Evolutionary conservation across 495 filamentous ascomycete genomes (phyloP), one percentile per base, ranked within the genome.

Genomic region (Penicillium desertorum): DNA sequence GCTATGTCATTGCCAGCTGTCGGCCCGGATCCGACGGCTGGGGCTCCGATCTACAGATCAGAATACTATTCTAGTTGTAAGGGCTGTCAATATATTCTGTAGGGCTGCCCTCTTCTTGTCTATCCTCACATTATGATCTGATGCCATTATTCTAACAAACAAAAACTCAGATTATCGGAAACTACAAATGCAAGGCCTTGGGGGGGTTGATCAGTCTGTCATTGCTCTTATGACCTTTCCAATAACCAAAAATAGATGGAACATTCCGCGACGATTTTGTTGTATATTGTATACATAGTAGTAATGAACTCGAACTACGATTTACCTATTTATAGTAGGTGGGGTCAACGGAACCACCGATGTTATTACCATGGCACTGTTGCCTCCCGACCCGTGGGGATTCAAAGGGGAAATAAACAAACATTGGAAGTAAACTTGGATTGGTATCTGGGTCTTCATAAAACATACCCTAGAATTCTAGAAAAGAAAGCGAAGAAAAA

Each of bases 341-440:
- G 55, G 55, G 7, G 54, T 17, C 54, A 7, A 27, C 54, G 45
- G 56, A n/a, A 58, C 56, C 56, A 51, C 46, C 34, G 56, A 52
- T 58, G 56, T 58, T 47, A 58, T 58, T 45, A 19, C 56, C 56
- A 52, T 45, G 56, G 47, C 16, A 25, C 29, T 46, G 17, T 30
- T n/a, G 8, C 4, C 17, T 20, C 8, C 41, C 19, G 19, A 12
- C 23, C 45, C 16, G 19, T 27, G 9, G 19, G n/a, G 10, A 14
- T 20, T 30, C 27, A 29, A 32, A 11, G 23, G 25, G 25, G 5
- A 46, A 46, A 19, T 25, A 30, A 12, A 17, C 27, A 20, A 48
- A 47, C 45, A 4, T 29, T 29, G 14, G 6, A 27, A 34, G 17
- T 47, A 29, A 20, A 20, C 27, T 32, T 32, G n/a, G 9, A 30